Evolutionary conservation across 352 stramenopile species (phyloP), one percentile per base, ranked within the genome.

Genomic region (Hyaloperonospora arabidopsidis): DNA sequence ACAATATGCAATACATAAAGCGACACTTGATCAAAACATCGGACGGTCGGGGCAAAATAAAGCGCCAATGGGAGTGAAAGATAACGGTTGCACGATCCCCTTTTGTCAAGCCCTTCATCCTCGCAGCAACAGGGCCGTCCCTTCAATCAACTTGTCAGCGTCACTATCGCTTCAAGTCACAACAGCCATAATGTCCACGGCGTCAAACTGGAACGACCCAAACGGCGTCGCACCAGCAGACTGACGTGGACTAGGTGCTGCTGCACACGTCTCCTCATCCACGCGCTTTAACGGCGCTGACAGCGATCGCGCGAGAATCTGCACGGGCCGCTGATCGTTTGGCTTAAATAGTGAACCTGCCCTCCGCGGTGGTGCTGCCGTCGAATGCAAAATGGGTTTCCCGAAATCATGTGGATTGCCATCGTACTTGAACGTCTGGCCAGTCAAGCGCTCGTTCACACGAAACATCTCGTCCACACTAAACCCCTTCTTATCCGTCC

Each of bases 381-480:
- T 59, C 54, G 55, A 43, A 12, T 46, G 61, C 34, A 50, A 54
- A 45, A 52, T 62, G 17, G 65, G 69, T 59, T 89, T 95, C 5
- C 86, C 88, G 59, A 98, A 98, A 46, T 96, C 74, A 61, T 98
- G 91, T 25, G 93, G 91, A 64, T 98, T 98, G 19, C 93, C 93
- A 72, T 97, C 87, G 57, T 98, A 98, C 29, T 89, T 83, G 28
- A 97, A 95, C 59, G 97, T 97, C 19, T 86, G 70, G 13, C 92
- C 92, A 17, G 88, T 89, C 29, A 97, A 63, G 52, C 74, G 72
- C 74, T 97, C 90, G 66, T 98, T 98, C 21, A 95, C 82, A 45
- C 70, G 84, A 62, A 98, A 97, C 93, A 98, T 98, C 25, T 98
- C 93, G 58, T 97, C 88, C 43, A 97, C 93, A 47, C 90, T 91